Percentiles rank a stretch among this genome's conserved stretches.
These are phyloP conservation scores for Pseudognaphalium luteoalbum DNA, from an alignment of 129 eudicot genomes.

Conservation along the genomic window DNA sequence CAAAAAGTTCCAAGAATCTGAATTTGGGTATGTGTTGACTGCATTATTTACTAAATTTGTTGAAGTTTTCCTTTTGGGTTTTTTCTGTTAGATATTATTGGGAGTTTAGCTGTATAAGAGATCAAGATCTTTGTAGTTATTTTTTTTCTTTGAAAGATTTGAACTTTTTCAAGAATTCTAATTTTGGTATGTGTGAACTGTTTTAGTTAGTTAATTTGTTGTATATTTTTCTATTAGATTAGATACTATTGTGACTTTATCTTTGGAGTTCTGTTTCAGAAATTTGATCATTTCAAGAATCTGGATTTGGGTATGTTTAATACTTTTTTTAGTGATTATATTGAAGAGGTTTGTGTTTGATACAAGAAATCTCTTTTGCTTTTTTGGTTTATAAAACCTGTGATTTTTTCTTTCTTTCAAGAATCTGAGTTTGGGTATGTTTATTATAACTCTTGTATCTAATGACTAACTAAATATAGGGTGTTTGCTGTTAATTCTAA, in stretches of 20 bases:
- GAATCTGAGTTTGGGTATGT: conserved; percentile 17
- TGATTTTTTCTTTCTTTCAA: background rate
- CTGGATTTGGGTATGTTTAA: background rate
- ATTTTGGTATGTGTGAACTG: background rate
- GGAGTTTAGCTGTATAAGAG: background rate
- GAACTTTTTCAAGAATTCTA: background rate
- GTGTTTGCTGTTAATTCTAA: background rate
- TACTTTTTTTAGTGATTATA: background rate
- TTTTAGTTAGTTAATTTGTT: background rate
- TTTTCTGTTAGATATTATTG: background rate
- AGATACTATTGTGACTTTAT: background rate
- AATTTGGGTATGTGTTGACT: conserved; percentile 3
- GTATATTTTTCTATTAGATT: background rate
- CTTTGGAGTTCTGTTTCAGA: background rate
- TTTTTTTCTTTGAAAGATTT: background rate
- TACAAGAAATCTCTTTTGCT: background rate
- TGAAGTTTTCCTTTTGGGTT: background rate
- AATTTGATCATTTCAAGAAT: background rate
- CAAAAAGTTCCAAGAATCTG: conserved; percentile 12
- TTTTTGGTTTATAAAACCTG: background rate
- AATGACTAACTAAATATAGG: background rate
- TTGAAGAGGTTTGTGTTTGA: background rate
- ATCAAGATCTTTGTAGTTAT: background rate
- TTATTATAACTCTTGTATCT: background rate
- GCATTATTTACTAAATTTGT: background rate